These are phyloP conservation scores for Eutrema yunnanense DNA, from an alignment of 345 rosid genomes.

Conservation along the genomic window DNA sequence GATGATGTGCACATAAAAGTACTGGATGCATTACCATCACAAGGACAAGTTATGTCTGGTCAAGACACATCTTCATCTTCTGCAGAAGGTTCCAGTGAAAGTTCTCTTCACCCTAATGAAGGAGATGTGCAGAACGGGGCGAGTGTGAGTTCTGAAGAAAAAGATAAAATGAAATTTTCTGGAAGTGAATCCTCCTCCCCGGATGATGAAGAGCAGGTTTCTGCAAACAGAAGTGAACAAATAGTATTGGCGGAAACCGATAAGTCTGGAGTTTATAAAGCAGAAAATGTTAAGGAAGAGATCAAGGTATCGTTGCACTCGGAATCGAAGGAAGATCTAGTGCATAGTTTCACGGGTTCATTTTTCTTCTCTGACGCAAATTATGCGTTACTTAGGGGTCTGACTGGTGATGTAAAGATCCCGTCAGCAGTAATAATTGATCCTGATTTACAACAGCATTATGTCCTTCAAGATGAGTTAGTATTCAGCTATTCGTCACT, in stretches of 20 bases:
- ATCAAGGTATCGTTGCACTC: constrained; percentile 24
- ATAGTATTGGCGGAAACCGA: constrained; percentile 28
- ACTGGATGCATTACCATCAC: constrained; percentile 32
- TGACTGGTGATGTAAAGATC: constrained; percentile 65
- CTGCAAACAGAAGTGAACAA: constrained; percentile 23
- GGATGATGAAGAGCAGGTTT: constrained; percentile 30
- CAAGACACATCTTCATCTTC: constrained; percentile 32
- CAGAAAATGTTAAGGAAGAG: constrained; percentile 25
- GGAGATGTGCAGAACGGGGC: constrained; percentile 24
- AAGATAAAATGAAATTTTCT: constrained; percentile 23
- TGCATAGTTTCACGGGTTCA: constrained; percentile 48
- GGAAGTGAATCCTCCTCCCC: constrained; percentile 31
- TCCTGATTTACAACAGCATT: constrained; percentile 63
- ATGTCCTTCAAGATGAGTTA: constrained; percentile 39
- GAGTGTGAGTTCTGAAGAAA: constrained; percentile 24
- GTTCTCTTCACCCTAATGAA: constrained; percentile 23
- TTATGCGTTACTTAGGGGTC: constrained; percentile 44
- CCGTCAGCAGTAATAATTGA: constrained; percentile 76
- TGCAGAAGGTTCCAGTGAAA: constrained; percentile 30
- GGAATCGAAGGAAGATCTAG: constrained; percentile 35
- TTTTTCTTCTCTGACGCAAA: constrained; percentile 82
- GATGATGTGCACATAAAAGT: constrained; percentile 59
- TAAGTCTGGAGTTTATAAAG: constrained; percentile 24
- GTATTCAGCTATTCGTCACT: constrained; percentile 42
- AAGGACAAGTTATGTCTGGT: constrained; percentile 37